phyloP scores from a whole-genome alignment of 106 monocot genomes.

The Ottelia alismoides region DNA sequence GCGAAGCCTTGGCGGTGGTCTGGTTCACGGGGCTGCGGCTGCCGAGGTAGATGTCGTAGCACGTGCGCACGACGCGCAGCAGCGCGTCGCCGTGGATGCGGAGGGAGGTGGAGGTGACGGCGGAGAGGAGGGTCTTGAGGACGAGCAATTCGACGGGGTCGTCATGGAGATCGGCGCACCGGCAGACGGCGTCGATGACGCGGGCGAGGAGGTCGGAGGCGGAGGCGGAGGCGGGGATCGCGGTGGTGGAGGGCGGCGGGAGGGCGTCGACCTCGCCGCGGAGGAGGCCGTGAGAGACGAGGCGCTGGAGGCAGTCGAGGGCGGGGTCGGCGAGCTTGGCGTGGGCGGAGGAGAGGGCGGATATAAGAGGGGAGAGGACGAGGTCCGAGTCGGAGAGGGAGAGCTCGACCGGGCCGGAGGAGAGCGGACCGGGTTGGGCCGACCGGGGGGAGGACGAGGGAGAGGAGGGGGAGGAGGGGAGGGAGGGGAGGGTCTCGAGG shows the following conservation, averaged over 20 bases:
- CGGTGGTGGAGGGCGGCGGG: no score
- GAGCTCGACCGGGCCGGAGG: constrained; percentile 50
- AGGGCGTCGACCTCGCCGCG: constrained; percentile 91
- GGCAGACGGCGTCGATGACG: constrained; percentile 57
- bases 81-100: constrained; percentile 86
- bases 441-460: constrained; percentile 11
- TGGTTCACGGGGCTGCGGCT: constrained; percentile 63
- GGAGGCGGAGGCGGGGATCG: constrained; percentile 31
- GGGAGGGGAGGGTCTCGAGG: constrained; percentile 49
- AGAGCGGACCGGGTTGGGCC: constrained; percentile 19
- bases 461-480: constrained; percentile 8
- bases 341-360: constrained; percentile 54
- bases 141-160: constrained; percentile 72
- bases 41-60: constrained; percentile 77
- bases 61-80: constrained; percentile 63
- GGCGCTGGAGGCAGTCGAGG: constrained; percentile 71
- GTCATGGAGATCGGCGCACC: constrained; percentile 39
- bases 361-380: constrained; percentile 49
- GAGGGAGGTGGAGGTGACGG: constrained; percentile 79
- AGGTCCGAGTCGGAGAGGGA: constrained; percentile 77
- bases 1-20: constrained; percentile 92
- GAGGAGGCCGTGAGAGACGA: constrained; percentile 64
- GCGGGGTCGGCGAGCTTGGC: constrained; percentile 81
- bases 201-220: constrained; percentile 43
- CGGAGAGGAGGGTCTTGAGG: constrained; percentile 84